Percentiles rank a stretch among this genome's conserved stretches.
phyloP scores from a whole-genome alignment of 495 filamentous ascomycete genomes.

The Sphaerosporella brunnea region DNA sequence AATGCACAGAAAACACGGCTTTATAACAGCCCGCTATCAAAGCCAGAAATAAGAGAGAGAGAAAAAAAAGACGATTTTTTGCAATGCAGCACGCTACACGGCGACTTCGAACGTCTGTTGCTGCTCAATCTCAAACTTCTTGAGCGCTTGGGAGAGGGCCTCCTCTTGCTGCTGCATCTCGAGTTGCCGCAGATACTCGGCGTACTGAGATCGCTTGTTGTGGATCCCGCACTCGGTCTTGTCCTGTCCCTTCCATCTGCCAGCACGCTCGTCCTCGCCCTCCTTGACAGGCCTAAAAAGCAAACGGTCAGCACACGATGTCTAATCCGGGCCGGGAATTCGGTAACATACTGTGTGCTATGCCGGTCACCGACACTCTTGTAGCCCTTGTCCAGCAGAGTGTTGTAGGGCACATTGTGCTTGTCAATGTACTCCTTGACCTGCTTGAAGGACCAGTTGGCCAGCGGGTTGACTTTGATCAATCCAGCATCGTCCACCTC shows the following conservation, averaged over 20 bases:
- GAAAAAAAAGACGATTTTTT: no score
- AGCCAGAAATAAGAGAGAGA: no score
- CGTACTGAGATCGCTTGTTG: constrained; percentile 85
- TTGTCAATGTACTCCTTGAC: constrained; percentile 72
- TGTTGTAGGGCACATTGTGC: constrained; percentile 85
- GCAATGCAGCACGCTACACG: no score
- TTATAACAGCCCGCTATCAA: no score
- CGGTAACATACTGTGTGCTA: constrained; percentile 43
- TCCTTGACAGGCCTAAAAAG: constrained; percentile 53
- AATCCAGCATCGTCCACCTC: constrained; percentile 84
- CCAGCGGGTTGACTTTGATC: constrained; percentile 96
- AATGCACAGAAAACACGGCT: no score
- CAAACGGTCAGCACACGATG: constrained; percentile 9
- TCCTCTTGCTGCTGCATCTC: constrained; percentile 57
- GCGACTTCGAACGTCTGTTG: no score
- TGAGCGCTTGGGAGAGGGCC: constrained; percentile 28
- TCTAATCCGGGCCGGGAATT: background rate
- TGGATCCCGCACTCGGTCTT: constrained; percentile 99
- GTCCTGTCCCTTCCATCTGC: constrained; percentile 81
- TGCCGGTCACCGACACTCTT: constrained; percentile 98
- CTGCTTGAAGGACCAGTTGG: constrained; percentile 84
- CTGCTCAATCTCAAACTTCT: constrained; percentile 26
- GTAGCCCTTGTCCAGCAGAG: constrained; percentile 75
- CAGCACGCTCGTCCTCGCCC: constrained; percentile 90
- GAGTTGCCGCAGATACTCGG: constrained; percentile 58